Evolutionary conservation across 164 flowering plant species (phyloP), one percentile per base, ranked within the genome.

Genomic region (Umbilicus rupestris): DNA sequence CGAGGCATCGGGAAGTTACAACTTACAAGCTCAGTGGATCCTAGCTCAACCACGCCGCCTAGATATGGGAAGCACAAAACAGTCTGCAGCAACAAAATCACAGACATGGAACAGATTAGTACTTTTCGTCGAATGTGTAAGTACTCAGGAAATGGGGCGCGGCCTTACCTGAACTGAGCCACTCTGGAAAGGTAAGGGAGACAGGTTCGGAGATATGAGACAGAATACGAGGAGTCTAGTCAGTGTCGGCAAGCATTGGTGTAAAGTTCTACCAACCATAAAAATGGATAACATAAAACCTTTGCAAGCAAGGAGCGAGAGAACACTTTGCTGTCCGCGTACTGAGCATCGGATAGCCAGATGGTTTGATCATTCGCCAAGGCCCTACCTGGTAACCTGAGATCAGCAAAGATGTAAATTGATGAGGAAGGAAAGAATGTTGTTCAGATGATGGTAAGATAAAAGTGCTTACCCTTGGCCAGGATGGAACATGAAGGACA

Each of bases 381-480:
- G n/a, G n/a, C n/a, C 3, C 5, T 44, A 12, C 3, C 9, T 24
- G n/a, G 55, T 19, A 49, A 16, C 7, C 19, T 5, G n/a, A n/a
- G 3, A 49, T 2, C 3, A 49, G 3, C n/a, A n/a, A 49, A 24
- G 17, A 49, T n/a, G 7, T 10, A 49, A 49, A 49, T 19, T 49
- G 52, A n/a, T 4, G 1, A 6, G n/a, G 55, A 22, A 49, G 3
- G 10, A 49, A 49, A 49, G 7, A n/a, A 5, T 49, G n/a, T 1
- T 20, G 19, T n/a, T 19, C 26, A 22, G 17, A 6, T n/a, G 55
- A 19, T 49, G n/a, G 49, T n/a, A 45, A 16, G 49, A n/a, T n/a
- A n/a, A n/a, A n/a, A n/a, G 17, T 44, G 2, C 46, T 1, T 84
- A 92, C 96, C 96, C 91, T 73, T 87, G 81, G 66, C 88, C 90